Evolutionary conservation across 2,329 filamentous ascomycete species (phyloP), one percentile per base, ranked within the genome.

Genomic region (Metarhizium album): DNA sequence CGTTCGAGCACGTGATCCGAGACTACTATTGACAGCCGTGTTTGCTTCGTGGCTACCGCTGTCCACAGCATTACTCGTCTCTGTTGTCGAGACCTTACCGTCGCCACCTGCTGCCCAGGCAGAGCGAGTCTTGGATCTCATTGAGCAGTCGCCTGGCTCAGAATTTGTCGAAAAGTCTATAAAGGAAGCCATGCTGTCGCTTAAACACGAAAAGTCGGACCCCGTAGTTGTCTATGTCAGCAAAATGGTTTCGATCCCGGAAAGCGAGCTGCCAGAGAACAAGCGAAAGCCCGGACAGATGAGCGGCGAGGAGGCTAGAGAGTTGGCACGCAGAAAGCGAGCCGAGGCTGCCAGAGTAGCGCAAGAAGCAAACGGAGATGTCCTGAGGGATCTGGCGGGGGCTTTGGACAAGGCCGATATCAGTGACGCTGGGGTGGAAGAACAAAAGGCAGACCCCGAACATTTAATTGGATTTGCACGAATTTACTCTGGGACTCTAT

Each of bases 161-260:
- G 77, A 81, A 2, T 75, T 81, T 58, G 82, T 97, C 45, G 82
- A 87, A 49, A 70, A 78, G 2, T 70, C 74, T 6, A 71, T 97
- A 49, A 84, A 82, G 58, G 74, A 86, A n/a, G 88, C 91, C 4
- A 91, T 97, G 83, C 70, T 86, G 2, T 75, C 82, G 0, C 96
- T 95, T 63, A 87, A 86, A 61, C 80, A 80, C 3, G 76, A 75
- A 0, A 74, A 79, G 38, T 75, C 82, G 0, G 85, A 86, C 52
- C 90, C 91, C 0, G 82, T 95, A 0, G 88, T 98, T 2, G 91
- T 88, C 8, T 98, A 95, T 58, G 87, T 98, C 54, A 97, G 91
- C 70, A 98, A 98, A 66, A 96, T 98, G 90, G 87, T 97, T 1
- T 93, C 93, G 0, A 78, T 98, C 13, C 91, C 90, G 0, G 88